Evolutionary conservation across 257 asterid species (phyloP), one percentile per base, ranked within the genome.

Genomic region (Asclepias syriaca): DNA sequence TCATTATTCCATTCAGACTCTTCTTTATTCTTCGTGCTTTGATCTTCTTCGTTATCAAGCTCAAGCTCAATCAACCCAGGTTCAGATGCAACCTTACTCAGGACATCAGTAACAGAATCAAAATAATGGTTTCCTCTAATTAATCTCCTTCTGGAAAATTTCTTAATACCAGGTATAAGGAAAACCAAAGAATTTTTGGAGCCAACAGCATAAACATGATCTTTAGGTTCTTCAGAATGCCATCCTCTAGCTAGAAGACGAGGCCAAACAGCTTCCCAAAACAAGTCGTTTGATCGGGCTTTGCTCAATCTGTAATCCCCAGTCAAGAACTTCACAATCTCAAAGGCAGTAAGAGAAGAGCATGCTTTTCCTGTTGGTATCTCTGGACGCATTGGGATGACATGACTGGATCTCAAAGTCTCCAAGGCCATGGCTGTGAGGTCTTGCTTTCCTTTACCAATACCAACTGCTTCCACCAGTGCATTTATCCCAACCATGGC

Each of bases 231-330:
- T 85, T 86, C 94, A 0, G 96, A 87, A 56, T 83, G 88, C 97
- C 97, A 91, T 22, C 98, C 98, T 74, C 91, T 73, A 22, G 93
- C 98, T 66, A 93, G 76, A 68, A 93, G 81, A 69, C 96, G 97
- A 0, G 97, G 98, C 98, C 98, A 93, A 29, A 93, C 92, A 2
- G 98, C 93, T 83, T 89, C 97, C 95, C 96, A 93, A 67, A 93
- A 93, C 37, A 93, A 72, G 71, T 93, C 97, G 15, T 81, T 86
- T 19, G 97, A 85, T 48, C 91, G 87, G 29, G 92, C 85, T 78
- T 93, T 93, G 84, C 97, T 89, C 79, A 90, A 70, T 34, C 98
- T 80, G 73, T 84, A 89, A 76, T 83, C 92, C 69, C 97, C 97
- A 21, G 90, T 87, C 40, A 93, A 73, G 73, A 86, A 84, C 67